Evolutionary conservation across 371 early-diverging fungal species (phyloP), one percentile per base, ranked within the genome.

Genomic region (Syncephalastrum racemosum): DNA sequence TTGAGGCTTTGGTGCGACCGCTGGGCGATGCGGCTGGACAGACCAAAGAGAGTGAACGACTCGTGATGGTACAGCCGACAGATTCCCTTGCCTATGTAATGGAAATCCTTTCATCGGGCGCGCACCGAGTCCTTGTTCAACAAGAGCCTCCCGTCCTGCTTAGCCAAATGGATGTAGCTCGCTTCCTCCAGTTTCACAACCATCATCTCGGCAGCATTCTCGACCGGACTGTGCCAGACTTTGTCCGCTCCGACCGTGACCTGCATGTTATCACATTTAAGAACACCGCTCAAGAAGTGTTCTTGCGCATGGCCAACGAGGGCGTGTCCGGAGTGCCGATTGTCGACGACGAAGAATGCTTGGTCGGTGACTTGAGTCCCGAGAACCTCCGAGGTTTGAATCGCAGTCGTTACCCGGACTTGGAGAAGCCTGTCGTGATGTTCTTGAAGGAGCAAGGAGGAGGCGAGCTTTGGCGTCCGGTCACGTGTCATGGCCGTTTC

Each of bases 301-400:
- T 86, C 54, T 59, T 70, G 42, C 74, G 71, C 47, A 70, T 84
- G 45, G 73, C 79, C 0, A 63, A 67, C 4, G 56, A 77, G 23
- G 56, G 58, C 8, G 69, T 82, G 8, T 76, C 73, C 54, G 80
- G 81, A 6, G 70, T 84, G 4, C 80, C 82, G 19, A 66, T 86
- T 43, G 68, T 83, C 5, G 77, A 80, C 42, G 79, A 81, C 49
- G 70, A 77, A 55, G 76, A 75, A 2, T 64, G 60, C 2, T 53
- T 86, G 39, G 75, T 86, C 5, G 75, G 78, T 5, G 85, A 82
- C 45, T 67, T 86, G 36, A 83, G 84, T 25, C 79, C 87, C 2
- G 75, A 75, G n/a, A 83, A 86, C 62, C 54, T 86, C 25, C 70
- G 87, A 7, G 87, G 87, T 1, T 57, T 86, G 39, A 86, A 83